Evolutionary conservation across 768 basidiomycete species (phyloP), one percentile per base, ranked within the genome.

Genomic region (Boletus sp.): DNA sequence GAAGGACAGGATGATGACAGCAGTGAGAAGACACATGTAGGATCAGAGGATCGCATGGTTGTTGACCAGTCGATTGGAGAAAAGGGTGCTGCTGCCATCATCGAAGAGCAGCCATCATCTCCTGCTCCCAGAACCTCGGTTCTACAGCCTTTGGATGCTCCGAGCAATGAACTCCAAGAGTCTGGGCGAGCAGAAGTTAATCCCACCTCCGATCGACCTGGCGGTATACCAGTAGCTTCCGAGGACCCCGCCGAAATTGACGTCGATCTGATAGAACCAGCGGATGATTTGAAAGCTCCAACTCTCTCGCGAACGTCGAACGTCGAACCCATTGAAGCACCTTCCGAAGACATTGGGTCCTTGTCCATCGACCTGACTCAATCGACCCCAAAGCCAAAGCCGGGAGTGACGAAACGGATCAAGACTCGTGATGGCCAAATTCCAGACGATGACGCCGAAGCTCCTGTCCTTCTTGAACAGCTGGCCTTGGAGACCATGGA

Each of bases 211-310:
- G 4, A 45, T 53, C 47, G 10, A 24, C 10, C 47, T 6, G 39
- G 35, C 10, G 18, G 8, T 20, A 10, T 32, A 17, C 28, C 33
- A 6, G n/a, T 8, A 36, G 15, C 32, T 8, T 20, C 46, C 12
- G 39, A 48, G 10, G 49, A 11, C 5, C 48, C 32, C 7, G 8
- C 35, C 17, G 57, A 47, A 7, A 45, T 39, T 18, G 59, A 52
- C 4, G 55, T 15, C 12, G 81, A 83, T 58, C 78, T 80, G 8
- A 81, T 81, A 51, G 77, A 80, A 57, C 70, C 73, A 30, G 71
- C 74, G 1, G 79, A 79, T 14, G 73, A 71, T 54, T 63, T 74
- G 56, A 67, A 62, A n/a, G 57, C 60, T 48, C 50, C 64, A 14
- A 40, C 32, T 37, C 41, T 53, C 40, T 54, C 52, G 15, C 47